Evolutionary conservation across 352 stramenopile genomes (phyloP), one percentile per base, ranked within the genome.

Genomic region (Globisporangium splendens): DNA sequence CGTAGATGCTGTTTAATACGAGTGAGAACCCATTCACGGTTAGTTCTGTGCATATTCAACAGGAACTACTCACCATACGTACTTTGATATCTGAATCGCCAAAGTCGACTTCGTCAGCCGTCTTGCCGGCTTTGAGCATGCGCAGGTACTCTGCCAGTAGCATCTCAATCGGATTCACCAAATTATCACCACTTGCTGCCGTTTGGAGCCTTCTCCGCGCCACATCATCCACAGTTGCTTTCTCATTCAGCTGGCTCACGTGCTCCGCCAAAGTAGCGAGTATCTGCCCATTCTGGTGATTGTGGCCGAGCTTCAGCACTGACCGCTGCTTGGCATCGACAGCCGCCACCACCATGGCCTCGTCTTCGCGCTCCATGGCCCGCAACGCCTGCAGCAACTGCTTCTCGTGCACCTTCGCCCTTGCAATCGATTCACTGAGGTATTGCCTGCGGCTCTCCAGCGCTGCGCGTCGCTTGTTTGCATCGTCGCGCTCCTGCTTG

Each of bases 401-500:
- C 1, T 60, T 22, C 21, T 83, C 66, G 10, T 61, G 59, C 28
- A 66, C 59, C 8, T 61, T 53, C 15, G 68, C 68, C 13, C 57
- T 59, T 0, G 22, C 28, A 10, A 83, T 31, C 3, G 70, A 38
- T 3, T 78, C 68, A 8, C 66, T 18, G 0, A 78, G 52, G 14
- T 71, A 49, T 3, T 62, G 20, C 1, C 64, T 66, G 15, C 62
- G 63, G 17, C 18, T 55, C 21, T 61, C 20, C 7, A 83, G 63
- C n/a, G 46, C 33, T 0, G 68, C 52, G 15, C 46, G 60, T 10
- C 60, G 65, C 0, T 41, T 39, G 44, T 65, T 63, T 7, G 70
- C 73, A n/a, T 63, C 46, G 6, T 72, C 63, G 15, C 70, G 73
- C 52, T 83, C 70, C 24, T 44, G 58, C 53, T 76, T 76, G 59